Evolutionary conservation across 2,329 filamentous ascomycete genomes (phyloP).

Genomic region (Phialophora chinensis): DNA sequence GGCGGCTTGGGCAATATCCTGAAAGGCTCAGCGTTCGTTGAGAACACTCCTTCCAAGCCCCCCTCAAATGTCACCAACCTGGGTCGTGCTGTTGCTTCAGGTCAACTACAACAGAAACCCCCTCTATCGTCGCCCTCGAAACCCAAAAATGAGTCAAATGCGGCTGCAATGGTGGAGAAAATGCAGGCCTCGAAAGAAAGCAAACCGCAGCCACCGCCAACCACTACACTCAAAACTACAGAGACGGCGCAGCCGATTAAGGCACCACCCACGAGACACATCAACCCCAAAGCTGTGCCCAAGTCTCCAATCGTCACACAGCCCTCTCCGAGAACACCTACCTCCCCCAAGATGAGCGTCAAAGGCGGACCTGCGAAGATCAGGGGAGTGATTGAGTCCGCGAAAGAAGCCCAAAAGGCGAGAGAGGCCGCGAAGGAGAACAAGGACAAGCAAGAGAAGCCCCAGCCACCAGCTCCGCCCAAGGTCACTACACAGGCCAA

Average conservation of each 20-base stretch:
- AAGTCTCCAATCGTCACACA: constrained; percentile 30
- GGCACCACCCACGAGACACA: constrained; percentile 30
- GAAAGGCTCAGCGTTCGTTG: constrained; percentile 44
- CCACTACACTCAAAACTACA: constrained; percentile 29
- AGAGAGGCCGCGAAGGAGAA: constrained; percentile 32
- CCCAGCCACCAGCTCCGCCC: constrained; percentile 20
- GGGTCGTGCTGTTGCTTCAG: constrained; percentile 25
- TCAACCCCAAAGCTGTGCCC: constrained; percentile 26
- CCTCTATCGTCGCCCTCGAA: constrained; percentile 22
- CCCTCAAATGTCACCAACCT: constrained; percentile 21
- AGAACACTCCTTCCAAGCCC: constrained; percentile 29
- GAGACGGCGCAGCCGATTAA: constrained; percentile 32
- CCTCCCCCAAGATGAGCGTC: constrained; percentile 28
- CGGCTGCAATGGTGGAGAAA: constrained; percentile 31
- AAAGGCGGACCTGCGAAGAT: constrained; percentile 41
- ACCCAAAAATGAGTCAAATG: constrained; percentile 27
- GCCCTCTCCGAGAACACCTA: constrained; percentile 32
- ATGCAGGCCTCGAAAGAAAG: constrained; percentile 23
- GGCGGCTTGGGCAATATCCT: constrained; percentile 41
- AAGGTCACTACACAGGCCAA: constrained; percentile 24
- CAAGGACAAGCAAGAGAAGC: constrained; percentile 37
- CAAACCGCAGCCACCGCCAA: constrained; percentile 27
- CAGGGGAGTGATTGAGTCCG: constrained; percentile 41
- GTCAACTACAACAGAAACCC: constrained; percentile 21
- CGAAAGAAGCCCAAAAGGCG: constrained; percentile 40